Conservation (phyloP, 2,329 filamentous ascomycete species). For the Aspergillus amoenus region DNA sequence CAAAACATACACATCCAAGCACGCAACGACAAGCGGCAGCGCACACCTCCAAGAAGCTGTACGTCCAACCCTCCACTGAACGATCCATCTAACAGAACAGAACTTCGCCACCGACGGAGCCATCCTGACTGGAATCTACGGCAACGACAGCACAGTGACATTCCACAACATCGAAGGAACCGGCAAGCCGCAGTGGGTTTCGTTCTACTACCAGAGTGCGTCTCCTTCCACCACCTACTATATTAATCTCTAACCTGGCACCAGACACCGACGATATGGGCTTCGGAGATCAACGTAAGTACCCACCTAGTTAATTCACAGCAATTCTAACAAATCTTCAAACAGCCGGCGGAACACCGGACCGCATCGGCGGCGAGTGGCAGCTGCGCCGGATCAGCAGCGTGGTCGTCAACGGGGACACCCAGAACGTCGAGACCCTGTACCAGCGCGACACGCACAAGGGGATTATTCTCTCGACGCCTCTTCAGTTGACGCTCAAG, state of each 20-base stretch:
- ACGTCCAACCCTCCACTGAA: neutral
- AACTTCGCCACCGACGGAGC: constrained; percentile 50
- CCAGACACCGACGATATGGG: constrained; percentile 25
- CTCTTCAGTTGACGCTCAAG: constrained; percentile 54
- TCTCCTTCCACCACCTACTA: neutral
- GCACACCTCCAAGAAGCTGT: constrained; percentile 57
- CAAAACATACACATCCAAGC: constrained; percentile 47
- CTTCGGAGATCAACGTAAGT: constrained; percentile 26
- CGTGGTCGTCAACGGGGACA: constrained; percentile 58
- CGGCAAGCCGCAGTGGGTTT: constrained; percentile 57
- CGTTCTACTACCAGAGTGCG: constrained; percentile 56
- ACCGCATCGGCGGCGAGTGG: constrained; percentile 61
- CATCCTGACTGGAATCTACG: constrained; percentile 55
- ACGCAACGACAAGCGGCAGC: constrained; percentile 48
- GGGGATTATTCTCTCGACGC: constrained; percentile 59
- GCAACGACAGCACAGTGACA: constrained; percentile 56
- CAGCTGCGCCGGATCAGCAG: constrained; percentile 60
- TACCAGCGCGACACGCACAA: constrained; percentile 60
- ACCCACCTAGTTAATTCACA: neutral
- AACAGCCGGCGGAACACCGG: constrained; percentile 53
- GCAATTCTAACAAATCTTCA: neutral
- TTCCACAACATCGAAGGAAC: constrained; percentile 51
- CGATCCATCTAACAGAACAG: constrained; percentile 7
- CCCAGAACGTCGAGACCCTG: constrained; percentile 50
- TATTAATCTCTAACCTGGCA: neutral